Evolutionary conservation across 768 basidiomycete genomes (phyloP).

Genomic region (Kondoa subrosea): DNA sequence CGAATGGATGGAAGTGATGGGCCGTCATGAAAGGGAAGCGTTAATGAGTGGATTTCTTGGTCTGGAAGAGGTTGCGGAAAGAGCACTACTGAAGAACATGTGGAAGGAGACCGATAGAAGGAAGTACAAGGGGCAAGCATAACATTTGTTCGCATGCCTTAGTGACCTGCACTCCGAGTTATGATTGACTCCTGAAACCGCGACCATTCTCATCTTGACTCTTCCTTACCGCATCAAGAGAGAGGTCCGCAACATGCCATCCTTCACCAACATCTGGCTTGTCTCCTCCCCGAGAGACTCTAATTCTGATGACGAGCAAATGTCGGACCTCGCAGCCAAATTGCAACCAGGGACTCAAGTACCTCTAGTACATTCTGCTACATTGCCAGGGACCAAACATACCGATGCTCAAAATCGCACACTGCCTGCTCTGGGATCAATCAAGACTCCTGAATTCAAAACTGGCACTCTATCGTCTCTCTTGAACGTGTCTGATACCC

Average conservation of each 20-base stretch:
- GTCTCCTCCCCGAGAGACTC: neutral
- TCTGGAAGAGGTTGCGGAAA: slow-evolving; percentile 25
- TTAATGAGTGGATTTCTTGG: slow-evolving; percentile 26
- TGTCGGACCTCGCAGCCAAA: neutral
- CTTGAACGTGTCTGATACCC: slow-evolving; percentile 70
- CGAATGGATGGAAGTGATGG: slow-evolving; percentile 25
- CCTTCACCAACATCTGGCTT: neutral
- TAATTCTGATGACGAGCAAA: neutral
- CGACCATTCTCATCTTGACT: too few species aligned
- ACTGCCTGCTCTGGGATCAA: neutral
- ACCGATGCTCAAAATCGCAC: neutral
- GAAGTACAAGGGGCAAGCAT: neutral
- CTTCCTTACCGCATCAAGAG: neutral
- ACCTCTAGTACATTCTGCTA: neutral
- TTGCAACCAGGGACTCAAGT: neutral
- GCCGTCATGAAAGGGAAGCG: slow-evolving; percentile 27
- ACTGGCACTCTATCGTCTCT: slow-evolving; percentile 85
- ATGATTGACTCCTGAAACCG: too few species aligned
- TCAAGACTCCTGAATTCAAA: slow-evolving; percentile 35
- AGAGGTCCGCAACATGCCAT: neutral
- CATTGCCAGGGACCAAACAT: neutral
- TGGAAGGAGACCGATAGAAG: slow-evolving; percentile 25
- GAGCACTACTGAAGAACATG: slow-evolving; percentile 20
- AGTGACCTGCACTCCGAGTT: too few species aligned
- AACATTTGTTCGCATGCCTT: too few species aligned